These are phyloP conservation scores for Terana coerulea DNA, from an alignment of 768 basidiomycete species.

Conservation along the genomic window DNA sequence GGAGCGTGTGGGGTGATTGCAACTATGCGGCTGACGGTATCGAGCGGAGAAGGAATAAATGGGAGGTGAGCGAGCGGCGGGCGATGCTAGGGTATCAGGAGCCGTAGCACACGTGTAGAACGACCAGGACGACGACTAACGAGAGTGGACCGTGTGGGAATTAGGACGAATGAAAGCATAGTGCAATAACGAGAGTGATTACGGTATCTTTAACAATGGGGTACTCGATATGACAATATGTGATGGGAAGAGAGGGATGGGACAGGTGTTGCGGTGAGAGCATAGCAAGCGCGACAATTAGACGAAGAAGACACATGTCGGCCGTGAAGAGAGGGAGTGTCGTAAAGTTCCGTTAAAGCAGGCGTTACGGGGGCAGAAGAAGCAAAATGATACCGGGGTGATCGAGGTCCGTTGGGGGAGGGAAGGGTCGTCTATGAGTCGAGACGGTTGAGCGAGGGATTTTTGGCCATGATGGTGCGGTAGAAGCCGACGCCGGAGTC, in stretches of 20 bases:
- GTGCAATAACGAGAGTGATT: slow-evolving; percentile 27
- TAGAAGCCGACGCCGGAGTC: slow-evolving; percentile 85
- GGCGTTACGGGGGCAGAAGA: slow-evolving; percentile 14
- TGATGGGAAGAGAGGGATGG: slow-evolving; percentile 6
- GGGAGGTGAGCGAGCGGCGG: slow-evolving; percentile 5
- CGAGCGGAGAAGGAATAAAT: slow-evolving; percentile 14
- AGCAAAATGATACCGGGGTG: slow-evolving; percentile 15
- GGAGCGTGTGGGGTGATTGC: slow-evolving; percentile 1
- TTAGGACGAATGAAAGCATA: slow-evolving; percentile 14
- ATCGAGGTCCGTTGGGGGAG: slow-evolving; percentile 7
- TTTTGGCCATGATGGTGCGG: slow-evolving; percentile 75
- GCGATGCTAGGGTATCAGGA: slow-evolving; percentile 5
- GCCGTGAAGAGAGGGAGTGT: slow-evolving; percentile 20
- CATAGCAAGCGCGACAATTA: slow-evolving; percentile 25
- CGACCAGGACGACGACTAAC: too few species aligned
- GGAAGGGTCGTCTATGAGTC: slow-evolving; percentile 21
- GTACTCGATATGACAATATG: slow-evolving; percentile 24
- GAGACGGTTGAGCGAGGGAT: slow-evolving; percentile 54
- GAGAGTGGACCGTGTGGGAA: background rate
- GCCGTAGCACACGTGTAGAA: background rate
- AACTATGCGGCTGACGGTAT: slow-evolving; percentile 6
- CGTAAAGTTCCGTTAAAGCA: slow-evolving; percentile 23
- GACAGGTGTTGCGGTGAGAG: slow-evolving; percentile 14
- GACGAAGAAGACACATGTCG: slow-evolving; percentile 20
- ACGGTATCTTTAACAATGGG: slow-evolving; percentile 28